Evolutionary conservation across 345 rosid genomes (phyloP).

Genomic region (Cochlearia excelsa): DNA sequence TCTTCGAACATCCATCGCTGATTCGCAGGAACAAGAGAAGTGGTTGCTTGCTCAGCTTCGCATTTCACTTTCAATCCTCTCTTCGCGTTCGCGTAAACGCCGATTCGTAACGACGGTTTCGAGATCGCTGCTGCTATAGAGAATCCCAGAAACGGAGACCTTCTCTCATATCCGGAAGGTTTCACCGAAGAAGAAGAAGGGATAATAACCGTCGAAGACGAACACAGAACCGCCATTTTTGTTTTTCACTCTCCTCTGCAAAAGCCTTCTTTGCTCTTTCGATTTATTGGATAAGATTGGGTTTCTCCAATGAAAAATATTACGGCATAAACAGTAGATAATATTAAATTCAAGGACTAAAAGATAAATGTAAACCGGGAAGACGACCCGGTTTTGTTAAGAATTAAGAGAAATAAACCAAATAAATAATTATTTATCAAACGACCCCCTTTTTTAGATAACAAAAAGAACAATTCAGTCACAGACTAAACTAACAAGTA

Average conservation of each 20-base stretch:
- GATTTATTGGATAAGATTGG: constrained; percentile 41
- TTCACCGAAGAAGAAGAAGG: constrained; percentile 28
- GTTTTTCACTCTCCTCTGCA: constrained; percentile 1
- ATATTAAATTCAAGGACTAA: too few relatives aligned
- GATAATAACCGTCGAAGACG: constrained; percentile 39
- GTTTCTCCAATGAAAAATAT: constrained; percentile 3
- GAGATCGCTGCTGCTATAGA: constrained; percentile 31
- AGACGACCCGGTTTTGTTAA: too few relatives aligned
- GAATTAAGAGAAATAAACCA: too few relatives aligned
- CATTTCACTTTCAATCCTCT: constrained; percentile 46
- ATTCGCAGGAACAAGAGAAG: constrained; percentile 53
- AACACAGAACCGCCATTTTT: constrained; percentile 46
- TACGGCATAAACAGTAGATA: too few relatives aligned
- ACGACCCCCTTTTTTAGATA: too few relatives aligned
- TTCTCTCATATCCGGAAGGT: constrained; percentile 20
- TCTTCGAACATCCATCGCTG: constrained; percentile 77
- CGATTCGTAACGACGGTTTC: constrained; percentile 34
- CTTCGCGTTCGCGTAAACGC: constrained; percentile 1
- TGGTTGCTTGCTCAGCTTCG: constrained; percentile 41
- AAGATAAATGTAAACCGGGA: too few relatives aligned
- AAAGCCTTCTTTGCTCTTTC: constrained; percentile 4
- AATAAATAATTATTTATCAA: too few relatives aligned
- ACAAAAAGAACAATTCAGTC: too few relatives aligned
- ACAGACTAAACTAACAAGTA: too few relatives aligned
- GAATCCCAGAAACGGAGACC: constrained; percentile 44